Conservation (phyloP, 306 rosid species). For the Psophocarpus tetragonolobus region DNA sequence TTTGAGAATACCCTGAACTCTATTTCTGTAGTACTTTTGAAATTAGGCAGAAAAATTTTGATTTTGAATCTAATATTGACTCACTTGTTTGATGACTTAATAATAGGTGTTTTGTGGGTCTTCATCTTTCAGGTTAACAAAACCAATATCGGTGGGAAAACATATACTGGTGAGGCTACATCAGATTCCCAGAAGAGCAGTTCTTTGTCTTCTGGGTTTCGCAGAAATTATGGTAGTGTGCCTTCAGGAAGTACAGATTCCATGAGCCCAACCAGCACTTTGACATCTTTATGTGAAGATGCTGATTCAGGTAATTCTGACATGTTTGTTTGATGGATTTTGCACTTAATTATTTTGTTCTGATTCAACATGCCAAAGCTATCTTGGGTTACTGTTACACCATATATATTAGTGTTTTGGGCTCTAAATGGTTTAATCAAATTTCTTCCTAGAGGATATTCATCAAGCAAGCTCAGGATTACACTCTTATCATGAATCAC, state of each 20-base stretch:
- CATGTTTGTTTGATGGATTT: conserved; percentile 33
- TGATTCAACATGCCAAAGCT: conserved; percentile 11
- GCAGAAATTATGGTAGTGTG: conserved; percentile 46
- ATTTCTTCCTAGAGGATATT: conserved; percentile 56
- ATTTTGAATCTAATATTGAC: conserved; percentile 22
- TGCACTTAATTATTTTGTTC: conserved; percentile 16
- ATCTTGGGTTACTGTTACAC: conserved; percentile 2
- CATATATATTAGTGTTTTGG: conserved; percentile 2
- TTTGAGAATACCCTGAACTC: conserved; percentile 1
- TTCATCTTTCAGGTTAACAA: conserved; percentile 61
- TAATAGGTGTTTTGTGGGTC: conserved; percentile 26
- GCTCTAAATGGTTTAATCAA: conserved; percentile 32
- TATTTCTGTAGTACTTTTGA: conserved; percentile 1
- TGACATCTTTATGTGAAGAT: conserved; percentile 79
- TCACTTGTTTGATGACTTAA: conserved; percentile 19
- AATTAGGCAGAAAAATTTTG: conserved; percentile 26
- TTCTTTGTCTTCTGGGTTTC: conserved; percentile 56
- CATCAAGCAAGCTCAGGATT: conserved; percentile 59
- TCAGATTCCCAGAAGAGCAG: conserved; percentile 58
- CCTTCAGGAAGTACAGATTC: conserved; percentile 66
- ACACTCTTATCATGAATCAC: conserved; percentile 39
- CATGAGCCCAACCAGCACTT: conserved; percentile 76
- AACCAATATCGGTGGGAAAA: conserved; percentile 57
- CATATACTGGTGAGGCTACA: conserved; percentile 48
- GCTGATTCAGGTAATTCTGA: conserved; percentile 71